A percentile compares a stretch with the other conserved stretches of the same genome.
Conservation (phyloP, 2,329 filamentous ascomycete genomes). For the Alternaria metachromatica region DNA sequence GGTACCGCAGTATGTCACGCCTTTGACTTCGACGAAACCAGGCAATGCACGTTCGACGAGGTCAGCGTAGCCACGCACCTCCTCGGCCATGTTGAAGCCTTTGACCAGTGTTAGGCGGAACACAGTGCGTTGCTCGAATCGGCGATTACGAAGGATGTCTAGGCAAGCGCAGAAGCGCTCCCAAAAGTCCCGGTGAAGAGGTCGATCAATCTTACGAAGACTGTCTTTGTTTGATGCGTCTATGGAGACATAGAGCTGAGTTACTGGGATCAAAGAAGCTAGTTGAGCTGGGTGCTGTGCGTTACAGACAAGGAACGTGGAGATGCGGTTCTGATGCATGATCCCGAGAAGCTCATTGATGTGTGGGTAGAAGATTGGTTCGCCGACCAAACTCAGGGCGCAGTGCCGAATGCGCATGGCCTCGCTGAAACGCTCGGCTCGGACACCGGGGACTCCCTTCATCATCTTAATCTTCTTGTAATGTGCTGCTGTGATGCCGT, state of each 20-base stretch:
- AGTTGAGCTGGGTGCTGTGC: conserved; percentile 95
- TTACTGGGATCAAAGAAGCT: conserved; percentile 80
- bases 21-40: conserved; percentile 94
- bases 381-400: conserved; percentile 88
- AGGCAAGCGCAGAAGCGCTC: conserved; percentile 91
- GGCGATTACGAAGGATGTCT: conserved; percentile 83
- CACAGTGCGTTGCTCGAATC: conserved; percentile 87
- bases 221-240: conserved; percentile 91
- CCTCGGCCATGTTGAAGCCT: conserved; percentile 96
- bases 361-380: conserved; percentile 98
- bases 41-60: conserved; percentile 86
- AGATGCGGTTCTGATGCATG: conserved; percentile 85
- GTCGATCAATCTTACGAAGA: conserved; percentile 86
- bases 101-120: conserved; percentile 96
- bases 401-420: conserved; percentile 94
- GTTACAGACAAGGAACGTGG: conserved; percentile 95
- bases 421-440: conserved; percentile 89
- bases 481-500: conserved; percentile 87
- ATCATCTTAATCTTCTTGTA: conserved; percentile 99
- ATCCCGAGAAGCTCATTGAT: conserved; percentile 91
- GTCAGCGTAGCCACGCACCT: conserved; percentile 86
- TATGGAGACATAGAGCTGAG: conserved; percentile 95
- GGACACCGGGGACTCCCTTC: conserved; percentile 88
- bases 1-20: conserved; percentile 95
- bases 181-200: conserved; percentile 96